Conservation (phyloP, 108 stramenopile genomes). For the Nitzschia sp. region DNA sequence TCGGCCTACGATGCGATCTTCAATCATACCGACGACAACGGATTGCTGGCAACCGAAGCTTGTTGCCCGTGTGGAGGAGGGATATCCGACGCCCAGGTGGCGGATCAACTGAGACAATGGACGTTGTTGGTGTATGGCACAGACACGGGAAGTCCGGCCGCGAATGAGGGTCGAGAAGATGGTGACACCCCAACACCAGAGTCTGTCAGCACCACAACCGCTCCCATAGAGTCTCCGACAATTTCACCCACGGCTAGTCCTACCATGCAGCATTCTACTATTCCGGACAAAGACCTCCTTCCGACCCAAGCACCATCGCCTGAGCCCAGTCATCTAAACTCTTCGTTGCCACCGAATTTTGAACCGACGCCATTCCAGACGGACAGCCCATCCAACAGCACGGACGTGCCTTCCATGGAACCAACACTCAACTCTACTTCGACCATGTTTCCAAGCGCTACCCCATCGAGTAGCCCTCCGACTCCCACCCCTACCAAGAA, state of each 20-base stretch:
- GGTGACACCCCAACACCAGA: not conserved
- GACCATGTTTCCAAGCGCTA: too few relatives aligned
- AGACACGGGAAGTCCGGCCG: not conserved
- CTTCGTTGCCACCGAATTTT: too few relatives aligned
- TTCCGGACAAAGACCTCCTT: too few relatives aligned
- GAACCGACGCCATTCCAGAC: too few relatives aligned
- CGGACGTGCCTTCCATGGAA: too few relatives aligned
- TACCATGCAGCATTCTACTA: not conserved
- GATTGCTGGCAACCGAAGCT: conserved; percentile 14
- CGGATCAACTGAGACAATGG: conserved; percentile 11
- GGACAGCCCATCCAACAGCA: too few relatives aligned
- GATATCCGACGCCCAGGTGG: not conserved
- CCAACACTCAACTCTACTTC: too few relatives aligned
- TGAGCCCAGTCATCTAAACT: too few relatives aligned
- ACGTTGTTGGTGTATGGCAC: conserved; percentile 8
- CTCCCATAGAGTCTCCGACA: not conserved
- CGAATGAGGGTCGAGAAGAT: too few relatives aligned
- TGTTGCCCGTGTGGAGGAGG: conserved; percentile 45
- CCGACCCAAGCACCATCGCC: too few relatives aligned
- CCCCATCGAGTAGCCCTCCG: too few relatives aligned
- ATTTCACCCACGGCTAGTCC: not conserved
- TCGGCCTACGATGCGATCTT: not conserved
- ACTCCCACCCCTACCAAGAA: too few relatives aligned
- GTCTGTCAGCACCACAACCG: not conserved
- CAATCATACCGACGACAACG: conserved; percentile 3